Evolutionary conservation across 2,329 filamentous ascomycete genomes (phyloP).

Genomic region (Helminthosporium solani): DNA sequence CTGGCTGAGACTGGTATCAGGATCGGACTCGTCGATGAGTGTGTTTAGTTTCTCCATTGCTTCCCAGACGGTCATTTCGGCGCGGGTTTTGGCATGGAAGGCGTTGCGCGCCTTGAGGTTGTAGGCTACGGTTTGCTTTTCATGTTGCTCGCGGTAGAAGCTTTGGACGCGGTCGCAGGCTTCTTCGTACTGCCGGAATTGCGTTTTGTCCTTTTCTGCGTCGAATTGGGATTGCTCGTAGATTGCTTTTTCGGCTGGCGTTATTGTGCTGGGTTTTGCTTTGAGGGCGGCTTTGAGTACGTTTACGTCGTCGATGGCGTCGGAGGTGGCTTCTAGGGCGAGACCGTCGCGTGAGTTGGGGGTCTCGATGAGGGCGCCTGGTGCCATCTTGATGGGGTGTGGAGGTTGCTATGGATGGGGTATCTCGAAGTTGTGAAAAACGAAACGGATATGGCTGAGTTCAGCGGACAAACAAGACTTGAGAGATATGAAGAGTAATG

Average conservation of each 20-base stretch:
- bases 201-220: slow-evolving; percentile 72
- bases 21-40: slow-evolving; percentile 86
- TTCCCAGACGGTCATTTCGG: slow-evolving; percentile 84
- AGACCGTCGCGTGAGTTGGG: slow-evolving; percentile 56
- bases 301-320: slow-evolving; percentile 62
- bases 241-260: slow-evolving; percentile 48
- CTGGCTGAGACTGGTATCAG: slow-evolving; percentile 82
- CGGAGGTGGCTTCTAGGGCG: slow-evolving; percentile 59
- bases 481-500: slow-evolving; percentile 1
- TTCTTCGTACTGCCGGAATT: slow-evolving; percentile 80
- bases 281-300: slow-evolving; percentile 58
- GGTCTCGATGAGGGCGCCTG: slow-evolving; percentile 46
- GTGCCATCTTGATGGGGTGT: slow-evolving; percentile 44
- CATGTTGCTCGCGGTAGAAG: slow-evolving; percentile 76
- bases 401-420: slow-evolving; percentile 11
- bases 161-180: slow-evolving; percentile 81
- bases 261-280: slow-evolving; percentile 49
- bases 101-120: slow-evolving; percentile 76
- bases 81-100: slow-evolving; percentile 66
- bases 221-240: slow-evolving; percentile 68
- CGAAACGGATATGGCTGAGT: not conserved
- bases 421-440: slow-evolving; percentile 17
- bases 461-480: not conserved
- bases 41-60: slow-evolving; percentile 92
- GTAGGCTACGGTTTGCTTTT: slow-evolving; percentile 76